Evolutionary conservation across 306 rosid species (phyloP), one percentile per base, ranked within the genome.

Genomic region (Acacia acuminata): DNA sequence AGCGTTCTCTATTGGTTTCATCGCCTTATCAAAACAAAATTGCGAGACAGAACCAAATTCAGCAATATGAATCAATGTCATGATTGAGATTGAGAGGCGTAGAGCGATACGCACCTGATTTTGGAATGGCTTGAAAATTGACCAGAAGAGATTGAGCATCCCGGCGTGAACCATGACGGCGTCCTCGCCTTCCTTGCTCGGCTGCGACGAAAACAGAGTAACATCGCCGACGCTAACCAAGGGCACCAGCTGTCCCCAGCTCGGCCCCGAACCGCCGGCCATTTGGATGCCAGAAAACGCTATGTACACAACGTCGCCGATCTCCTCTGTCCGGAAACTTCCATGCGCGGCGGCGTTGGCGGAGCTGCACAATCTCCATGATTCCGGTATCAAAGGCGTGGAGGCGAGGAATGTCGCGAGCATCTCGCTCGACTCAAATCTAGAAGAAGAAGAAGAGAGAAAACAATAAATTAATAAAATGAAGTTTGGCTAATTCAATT

Each of bases 381-480:
- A 89, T 73, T 92, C 92, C 22, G 76, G 64, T 53, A 94, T 78
- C 87, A 94, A 74, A 1, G 94, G 94, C 44, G 91, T 92, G 2
- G 97, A 92, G 5, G 89, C 86, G 84, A 94, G 71, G n/a, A 90
- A 79, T 55, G 87, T 78, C 0, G 97, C 92, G 67, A 88, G 66
- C 83, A 80, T 81, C 84, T 92, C 94, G 78, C 97, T 92, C 50
- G 85, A 83, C 82, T 94, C 97, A 77, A 92, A 91, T 82, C 94
- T 91, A 80, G 22, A 75, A 70, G 32, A 53, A 70, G n/a, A n/a
- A 70, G 32, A 53, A 71, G 44, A 64, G 53, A 53, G 12, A 8
- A 19, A 19, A 36, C 15, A 6, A 7, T 3, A n/a, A 17, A 51
- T 5, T 51, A 17, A 19, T 19, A 53, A 55, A 13, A 30, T 36